Conservation (phyloP, 345 rosid species). For the Aquilaria yunnanensis region DNA sequence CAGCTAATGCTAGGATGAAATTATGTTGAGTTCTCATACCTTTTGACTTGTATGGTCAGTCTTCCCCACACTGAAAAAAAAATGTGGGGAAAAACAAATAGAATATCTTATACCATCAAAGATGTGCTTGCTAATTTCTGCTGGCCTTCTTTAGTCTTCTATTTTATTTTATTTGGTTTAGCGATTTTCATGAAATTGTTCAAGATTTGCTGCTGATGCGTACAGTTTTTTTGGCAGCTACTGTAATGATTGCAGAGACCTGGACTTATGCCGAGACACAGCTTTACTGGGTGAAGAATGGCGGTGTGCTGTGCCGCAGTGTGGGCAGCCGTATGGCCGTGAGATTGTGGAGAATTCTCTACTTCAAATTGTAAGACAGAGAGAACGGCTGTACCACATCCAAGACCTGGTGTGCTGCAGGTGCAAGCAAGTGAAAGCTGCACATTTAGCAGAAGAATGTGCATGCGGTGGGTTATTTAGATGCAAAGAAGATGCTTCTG, state of each 20-base stretch:
- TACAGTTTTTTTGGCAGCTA: constrained; percentile 42
- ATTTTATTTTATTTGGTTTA: no score
- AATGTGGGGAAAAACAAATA: no score
- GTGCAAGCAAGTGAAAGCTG: constrained; percentile 90
- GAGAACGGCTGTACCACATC: constrained; percentile 78
- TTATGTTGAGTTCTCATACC: no score
- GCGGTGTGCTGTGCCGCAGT: constrained; percentile 69
- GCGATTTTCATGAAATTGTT: neutral
- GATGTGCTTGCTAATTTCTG: no score
- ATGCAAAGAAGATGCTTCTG: constrained; percentile 67
- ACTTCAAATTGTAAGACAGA: constrained; percentile 73
- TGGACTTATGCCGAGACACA: constrained; percentile 75
- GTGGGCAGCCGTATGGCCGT: constrained; percentile 76
- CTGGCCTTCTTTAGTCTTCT: no score
- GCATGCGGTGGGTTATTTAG: constrained; percentile 71
- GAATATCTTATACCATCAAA: no score
- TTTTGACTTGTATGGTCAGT: no score
- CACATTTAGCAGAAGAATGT: constrained; percentile 79
- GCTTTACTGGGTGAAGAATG: constrained; percentile 64
- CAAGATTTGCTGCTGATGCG: constrained; percentile 13
- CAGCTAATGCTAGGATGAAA: no score
- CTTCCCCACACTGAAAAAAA: no score
- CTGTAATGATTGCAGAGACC: constrained; percentile 90
- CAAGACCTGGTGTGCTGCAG: constrained; percentile 78
- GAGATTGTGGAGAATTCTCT: constrained; percentile 82